Evolutionary conservation across 768 basidiomycete species (phyloP), one percentile per base, ranked within the genome.

Genomic region (Kwoniella europaea): DNA sequence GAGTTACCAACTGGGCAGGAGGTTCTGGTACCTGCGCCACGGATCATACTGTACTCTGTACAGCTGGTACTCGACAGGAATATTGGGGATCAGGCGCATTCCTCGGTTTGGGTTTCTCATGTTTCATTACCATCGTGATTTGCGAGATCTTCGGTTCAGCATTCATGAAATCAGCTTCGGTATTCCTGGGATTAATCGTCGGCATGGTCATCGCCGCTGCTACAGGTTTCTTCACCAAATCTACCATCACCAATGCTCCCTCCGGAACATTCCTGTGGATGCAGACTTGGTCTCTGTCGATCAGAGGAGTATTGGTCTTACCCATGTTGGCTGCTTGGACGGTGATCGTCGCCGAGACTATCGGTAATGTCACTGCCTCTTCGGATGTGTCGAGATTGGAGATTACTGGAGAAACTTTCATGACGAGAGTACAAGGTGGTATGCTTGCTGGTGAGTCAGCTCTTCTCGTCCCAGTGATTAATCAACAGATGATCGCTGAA

Each of bases 1-100:
- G 74, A 22, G 71, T 72, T 10, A 75, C 74, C 53, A 75, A 75
- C 68, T 75, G 74, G 74, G 71, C 70, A n/a, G 74, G 74, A 1
- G 74, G 74, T 27, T 72, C 70, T 2, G 74, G 63, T 1, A 10
- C 74, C 0, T 75, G 74, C 54, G 71, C 71, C 7, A 41, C 74
- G 4, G 70, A 75, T 54, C 71, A 75, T 61, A 75, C 74, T 13
- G 0, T 75, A 44, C 55, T 57, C 12, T 75, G 74, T 52, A 64
- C 59, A 20, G 66, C 50, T 42, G 66, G 65, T 7, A 60, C 66
- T 0, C 15, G 44, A 12, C 63, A 27, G 1, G 53, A 75, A 22
- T 69, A 60, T 54, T 72, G 71, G 74, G 73, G 73, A 24, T 69
- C 67, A 6, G 74, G 59, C 42, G 60, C 60, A 15, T 75, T 68